A percentile compares a stretch with the other conserved stretches of the same genome.
phyloP scores from a whole-genome alignment of 2,329 filamentous ascomycete species.

The Penicillium verrucosum region DNA sequence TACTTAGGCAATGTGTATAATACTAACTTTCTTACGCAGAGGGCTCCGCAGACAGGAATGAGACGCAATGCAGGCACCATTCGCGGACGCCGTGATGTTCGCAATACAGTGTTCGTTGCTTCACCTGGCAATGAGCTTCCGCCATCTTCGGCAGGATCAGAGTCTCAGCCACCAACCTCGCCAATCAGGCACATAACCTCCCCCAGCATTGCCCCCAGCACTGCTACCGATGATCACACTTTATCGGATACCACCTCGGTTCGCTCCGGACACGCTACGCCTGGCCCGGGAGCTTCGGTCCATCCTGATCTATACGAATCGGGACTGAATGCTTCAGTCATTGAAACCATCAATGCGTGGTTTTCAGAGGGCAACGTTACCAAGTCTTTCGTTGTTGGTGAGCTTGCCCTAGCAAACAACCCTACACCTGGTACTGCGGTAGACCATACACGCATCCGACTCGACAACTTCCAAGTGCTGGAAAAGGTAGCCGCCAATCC shows the following conservation, averaged over 20 bases:
- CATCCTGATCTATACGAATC: conserved; percentile 78
- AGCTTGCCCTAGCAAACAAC: conserved; percentile 85
- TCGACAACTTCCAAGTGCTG: conserved; percentile 83
- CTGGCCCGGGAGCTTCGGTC: conserved; percentile 63
- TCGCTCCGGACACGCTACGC: conserved; percentile 78
- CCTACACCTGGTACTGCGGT: conserved; percentile 32
- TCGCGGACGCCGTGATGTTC: conserved; percentile 82
- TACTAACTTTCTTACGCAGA: conserved; percentile 30
- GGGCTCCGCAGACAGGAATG: conserved; percentile 52
- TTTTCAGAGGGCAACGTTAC: conserved; percentile 73
- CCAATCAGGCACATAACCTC: conserved; percentile 44
- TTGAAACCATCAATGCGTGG: conserved; percentile 83
- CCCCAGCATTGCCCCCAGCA: conserved; percentile 44
- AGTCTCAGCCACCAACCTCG: conserved; percentile 33
- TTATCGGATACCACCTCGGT: conserved; percentile 87
- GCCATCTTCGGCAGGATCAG: conserved; percentile 25
- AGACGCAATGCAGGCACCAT: conserved; percentile 71
- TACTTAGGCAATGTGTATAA: not conserved
- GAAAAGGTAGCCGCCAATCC: conserved; percentile 94
- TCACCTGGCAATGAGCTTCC: conserved; percentile 38
- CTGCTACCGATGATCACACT: conserved; percentile 60
- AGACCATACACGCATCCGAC: conserved; percentile 64
- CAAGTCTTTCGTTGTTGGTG: conserved; percentile 73
- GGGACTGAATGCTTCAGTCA: conserved; percentile 81
- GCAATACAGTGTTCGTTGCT: conserved; percentile 84